phyloP scores from a whole-genome alignment of 345 rosid species.

The Citrus sp. region DNA sequence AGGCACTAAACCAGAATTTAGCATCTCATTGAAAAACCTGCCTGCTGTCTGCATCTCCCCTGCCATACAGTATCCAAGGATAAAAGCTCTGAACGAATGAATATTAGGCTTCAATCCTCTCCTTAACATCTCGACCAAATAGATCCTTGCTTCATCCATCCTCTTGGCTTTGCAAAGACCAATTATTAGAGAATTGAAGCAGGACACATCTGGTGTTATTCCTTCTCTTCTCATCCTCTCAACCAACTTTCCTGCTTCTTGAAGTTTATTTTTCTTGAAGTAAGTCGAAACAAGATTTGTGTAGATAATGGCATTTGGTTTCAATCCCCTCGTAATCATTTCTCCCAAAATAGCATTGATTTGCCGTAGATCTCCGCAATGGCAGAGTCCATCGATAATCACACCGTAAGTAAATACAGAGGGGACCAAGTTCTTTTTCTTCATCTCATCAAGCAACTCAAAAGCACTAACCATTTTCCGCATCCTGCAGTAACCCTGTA shows the following conservation, averaged over 20 bases:
- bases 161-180: slow-evolving; percentile 34
- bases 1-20: slow-evolving; percentile 21
- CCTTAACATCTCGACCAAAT: slow-evolving; percentile 22
- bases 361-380: slow-evolving; percentile 9
- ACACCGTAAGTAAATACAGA: slow-evolving; percentile 13
- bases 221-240: slow-evolving; percentile 17
- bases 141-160: slow-evolving; percentile 32
- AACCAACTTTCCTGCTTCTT: slow-evolving; percentile 24
- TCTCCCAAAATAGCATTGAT: slow-evolving; percentile 18
- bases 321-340: slow-evolving; percentile 21
- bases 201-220: slow-evolving; percentile 24
- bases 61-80: slow-evolving; percentile 26
- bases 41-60: slow-evolving; percentile 25
- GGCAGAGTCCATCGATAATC: slow-evolving; percentile 26
- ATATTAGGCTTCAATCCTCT: slow-evolving; percentile 29
- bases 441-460: slow-evolving; percentile 25
- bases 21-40: slow-evolving; percentile 30
- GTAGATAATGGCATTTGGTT: slow-evolving; percentile 27
- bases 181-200: slow-evolving; percentile 29
- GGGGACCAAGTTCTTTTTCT: slow-evolving; percentile 25
- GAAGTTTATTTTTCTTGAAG: slow-evolving; percentile 10
- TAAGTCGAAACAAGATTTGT: slow-evolving; percentile 24
- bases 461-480: slow-evolving; percentile 8
- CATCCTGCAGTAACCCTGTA: slow-evolving; percentile 28
- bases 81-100: slow-evolving; percentile 29